Conservation (phyloP, 495 filamentous ascomycete genomes). For the Amniculicola lignicola region DNA sequence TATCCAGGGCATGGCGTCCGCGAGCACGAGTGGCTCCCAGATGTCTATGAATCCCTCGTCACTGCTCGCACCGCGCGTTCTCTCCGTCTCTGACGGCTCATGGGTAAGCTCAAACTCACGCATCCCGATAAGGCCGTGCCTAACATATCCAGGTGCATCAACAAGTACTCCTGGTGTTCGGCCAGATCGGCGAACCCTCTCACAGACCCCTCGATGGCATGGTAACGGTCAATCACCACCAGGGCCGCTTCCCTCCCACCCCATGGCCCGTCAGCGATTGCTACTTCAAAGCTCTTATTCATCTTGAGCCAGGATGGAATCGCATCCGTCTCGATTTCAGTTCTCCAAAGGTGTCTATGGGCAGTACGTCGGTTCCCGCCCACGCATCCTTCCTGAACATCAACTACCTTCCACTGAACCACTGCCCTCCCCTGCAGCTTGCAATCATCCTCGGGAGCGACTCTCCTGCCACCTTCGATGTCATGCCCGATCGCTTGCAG, state of each 20-base stretch:
- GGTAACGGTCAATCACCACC: slow-evolving; percentile 73
- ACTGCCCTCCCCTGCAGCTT: slow-evolving; percentile 75
- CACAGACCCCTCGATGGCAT: slow-evolving; percentile 72
- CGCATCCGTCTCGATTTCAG: slow-evolving; percentile 79
- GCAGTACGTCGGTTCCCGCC: slow-evolving; percentile 62
- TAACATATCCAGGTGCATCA: slow-evolving; percentile 67
- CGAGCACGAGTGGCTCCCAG: slow-evolving; percentile 10
- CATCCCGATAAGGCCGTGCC: not conserved
- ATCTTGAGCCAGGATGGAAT: slow-evolving; percentile 85
- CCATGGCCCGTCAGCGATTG: slow-evolving; percentile 82
- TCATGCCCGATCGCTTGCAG: slow-evolving; percentile 67
- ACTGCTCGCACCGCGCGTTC: slow-evolving; percentile 71
- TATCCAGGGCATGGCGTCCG: slow-evolving; percentile 43
- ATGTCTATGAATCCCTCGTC: slow-evolving; percentile 55
- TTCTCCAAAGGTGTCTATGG: slow-evolving; percentile 72
- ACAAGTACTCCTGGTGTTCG: slow-evolving; percentile 77
- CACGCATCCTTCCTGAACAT: slow-evolving; percentile 77
- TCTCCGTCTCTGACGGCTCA: slow-evolving; percentile 72
- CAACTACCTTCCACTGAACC: slow-evolving; percentile 76
- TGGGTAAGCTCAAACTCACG: slow-evolving; percentile 57
- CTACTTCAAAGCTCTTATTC: slow-evolving; percentile 83
- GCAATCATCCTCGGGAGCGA: slow-evolving; percentile 82
- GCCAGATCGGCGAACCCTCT: slow-evolving; percentile 70
- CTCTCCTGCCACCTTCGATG: slow-evolving; percentile 82
- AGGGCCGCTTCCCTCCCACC: slow-evolving; percentile 77